A percentile compares a stretch with the other conserved stretches of the same genome.
Conservation (phyloP, 495 filamentous ascomycete species). For the Schizothecium vesticola region DNA sequence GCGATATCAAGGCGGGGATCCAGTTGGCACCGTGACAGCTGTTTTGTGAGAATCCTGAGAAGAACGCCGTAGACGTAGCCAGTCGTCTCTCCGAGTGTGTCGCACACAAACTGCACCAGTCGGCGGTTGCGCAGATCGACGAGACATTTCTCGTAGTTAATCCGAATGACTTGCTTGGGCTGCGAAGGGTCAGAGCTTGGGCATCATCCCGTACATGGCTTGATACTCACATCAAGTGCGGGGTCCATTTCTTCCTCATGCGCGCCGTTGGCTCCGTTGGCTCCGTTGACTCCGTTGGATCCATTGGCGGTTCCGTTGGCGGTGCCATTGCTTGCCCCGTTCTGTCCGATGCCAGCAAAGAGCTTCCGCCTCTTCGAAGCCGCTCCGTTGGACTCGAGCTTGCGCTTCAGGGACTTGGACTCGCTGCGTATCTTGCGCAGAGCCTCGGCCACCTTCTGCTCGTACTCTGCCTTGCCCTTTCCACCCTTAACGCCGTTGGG, state of each 20-base stretch:
- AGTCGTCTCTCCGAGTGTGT: constrained; percentile 58
- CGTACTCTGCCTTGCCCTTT: constrained; percentile 53
- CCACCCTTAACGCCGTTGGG: constrained; percentile 40
- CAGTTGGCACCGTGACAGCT: constrained; percentile 58
- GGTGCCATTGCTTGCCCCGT: background rate
- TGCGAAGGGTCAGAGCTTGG: constrained; percentile 28
- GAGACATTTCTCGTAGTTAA: constrained; percentile 80
- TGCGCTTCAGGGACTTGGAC: constrained; percentile 44
- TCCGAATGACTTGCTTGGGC: constrained; percentile 59
- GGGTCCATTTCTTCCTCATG: constrained; percentile 38
- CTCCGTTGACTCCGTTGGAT: constrained; percentile 1
- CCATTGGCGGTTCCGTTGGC: constrained; percentile 20
- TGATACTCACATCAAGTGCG: constrained; percentile 30
- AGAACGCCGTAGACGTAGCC: constrained; percentile 69
- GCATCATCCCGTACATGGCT: background rate
- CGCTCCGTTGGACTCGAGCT: constrained; percentile 37
- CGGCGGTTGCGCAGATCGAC: constrained; percentile 75
- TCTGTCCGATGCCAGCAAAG: constrained; percentile 28
- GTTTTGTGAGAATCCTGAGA: constrained; percentile 62
- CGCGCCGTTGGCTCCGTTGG: constrained; percentile 15
- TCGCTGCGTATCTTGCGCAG: constrained; percentile 45
- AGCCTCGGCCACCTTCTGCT: constrained; percentile 49
- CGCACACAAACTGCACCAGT: constrained; percentile 58
- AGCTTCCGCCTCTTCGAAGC: constrained; percentile 46
- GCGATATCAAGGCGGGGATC: constrained; percentile 50